Base-by-base conservation (phyloP, 140 eudicot species). In the Cichorium intybus region DNA sequence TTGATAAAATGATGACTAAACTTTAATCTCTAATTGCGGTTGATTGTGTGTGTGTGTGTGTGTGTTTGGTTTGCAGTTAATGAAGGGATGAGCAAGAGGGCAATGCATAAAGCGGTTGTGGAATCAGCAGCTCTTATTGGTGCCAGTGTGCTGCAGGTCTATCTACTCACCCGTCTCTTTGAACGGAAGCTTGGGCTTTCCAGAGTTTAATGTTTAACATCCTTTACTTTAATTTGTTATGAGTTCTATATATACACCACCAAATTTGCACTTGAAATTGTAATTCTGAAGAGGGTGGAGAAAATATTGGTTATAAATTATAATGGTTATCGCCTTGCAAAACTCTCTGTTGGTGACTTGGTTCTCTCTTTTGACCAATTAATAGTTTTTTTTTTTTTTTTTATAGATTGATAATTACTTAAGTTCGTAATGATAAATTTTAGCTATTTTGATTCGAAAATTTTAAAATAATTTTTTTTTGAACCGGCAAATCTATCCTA, bases 131-230 rank as follows among this genome's bases (percentile, higher is more conserved):
- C 90, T 33, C 77, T 93, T 24, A 18, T 88, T 9, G 80, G 91
- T 6, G 88, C 90, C 3, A 88, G 95, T 22, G 83, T 85, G 70
- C 72, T 93, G 75, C 99, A 88, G 75, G 94, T 93, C 34, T 88
- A 77, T 64, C 91, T 93, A 37, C 72, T 93, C 39, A 80, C 75
- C 2, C 97, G 97, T 26, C 62, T 93, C 28, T 93, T 93, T 68
- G 87, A 88, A 21, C 59, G 85, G 22, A 93, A 89, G 84, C 89
- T 83, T 10, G 94, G 87, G 62, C 43, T 61, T 48, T 76, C 90
- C 4, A 80, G 97, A 62, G 95, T 85, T 33, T 88, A 73, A 64
- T 63, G 59, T 35, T 11, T 76, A 43, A 62, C 51, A 62, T 50
- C 12, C 35, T 39, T 27, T 75, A 39, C 8, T 52, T 39, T 60